Evolutionary conservation across 331 rosid species (phyloP).

Genomic region (Cydonia oblonga): DNA sequence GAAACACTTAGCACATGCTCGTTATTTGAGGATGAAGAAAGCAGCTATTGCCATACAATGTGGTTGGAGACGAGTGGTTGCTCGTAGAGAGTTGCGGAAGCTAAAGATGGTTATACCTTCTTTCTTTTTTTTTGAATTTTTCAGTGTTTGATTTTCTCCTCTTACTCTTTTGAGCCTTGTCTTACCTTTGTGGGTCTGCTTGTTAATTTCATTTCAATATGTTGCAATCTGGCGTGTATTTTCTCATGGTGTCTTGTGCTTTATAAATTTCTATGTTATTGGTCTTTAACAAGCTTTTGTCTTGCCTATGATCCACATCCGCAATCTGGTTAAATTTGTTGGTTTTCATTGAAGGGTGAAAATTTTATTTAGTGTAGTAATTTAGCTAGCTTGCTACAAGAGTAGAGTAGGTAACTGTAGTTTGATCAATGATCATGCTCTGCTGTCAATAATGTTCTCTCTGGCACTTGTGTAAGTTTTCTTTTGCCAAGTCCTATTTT

Average conservation of each 20-base stretch:
- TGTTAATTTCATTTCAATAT: background rate
- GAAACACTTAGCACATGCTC: slow-evolving; percentile 19
- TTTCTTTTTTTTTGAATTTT: background rate
- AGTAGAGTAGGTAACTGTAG: background rate
- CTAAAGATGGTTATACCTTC: slow-evolving; percentile 52
- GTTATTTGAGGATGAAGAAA: slow-evolving; percentile 30
- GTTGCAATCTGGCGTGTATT: background rate
- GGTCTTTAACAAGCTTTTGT: background rate
- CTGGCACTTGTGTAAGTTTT: background rate
- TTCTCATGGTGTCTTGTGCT: background rate
- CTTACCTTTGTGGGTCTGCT: background rate
- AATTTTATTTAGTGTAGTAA: background rate
- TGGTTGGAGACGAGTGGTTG: slow-evolving; percentile 53
- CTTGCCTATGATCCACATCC: background rate
- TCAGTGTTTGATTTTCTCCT: background rate
- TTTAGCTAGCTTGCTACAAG: background rate
- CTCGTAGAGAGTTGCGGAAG: slow-evolving; percentile 54
- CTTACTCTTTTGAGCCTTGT: background rate
- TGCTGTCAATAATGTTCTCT: background rate
- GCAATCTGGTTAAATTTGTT: background rate
- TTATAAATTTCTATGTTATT: background rate
- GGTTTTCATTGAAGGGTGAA: background rate
- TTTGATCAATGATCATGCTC: background rate
- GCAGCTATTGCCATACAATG: slow-evolving; percentile 46
- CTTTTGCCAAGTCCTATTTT: background rate